These are phyloP conservation scores for Phylloporus sp. DNA, from an alignment of 1,284 basidiomycete genomes.

Conservation along the genomic window DNA sequence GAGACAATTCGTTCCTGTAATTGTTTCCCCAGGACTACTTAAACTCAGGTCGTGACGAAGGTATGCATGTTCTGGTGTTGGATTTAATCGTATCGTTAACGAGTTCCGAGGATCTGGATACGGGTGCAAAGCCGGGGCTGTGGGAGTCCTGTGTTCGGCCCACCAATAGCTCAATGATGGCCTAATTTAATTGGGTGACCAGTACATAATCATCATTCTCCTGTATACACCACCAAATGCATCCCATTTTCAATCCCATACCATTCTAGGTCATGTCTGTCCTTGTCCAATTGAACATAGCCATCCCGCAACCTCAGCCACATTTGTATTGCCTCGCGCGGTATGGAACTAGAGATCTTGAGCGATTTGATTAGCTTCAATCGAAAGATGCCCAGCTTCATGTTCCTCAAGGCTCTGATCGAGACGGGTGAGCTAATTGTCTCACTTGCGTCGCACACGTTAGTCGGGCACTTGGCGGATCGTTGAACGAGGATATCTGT, in stretches of 20 bases:
- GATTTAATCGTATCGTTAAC: constrained; percentile 15
- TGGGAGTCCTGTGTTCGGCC: constrained; percentile 14
- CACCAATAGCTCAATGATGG: constrained; percentile 3
- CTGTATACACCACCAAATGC: constrained; percentile 45
- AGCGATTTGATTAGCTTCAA: constrained; percentile 55
- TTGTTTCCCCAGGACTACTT: neutral
- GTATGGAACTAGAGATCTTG: constrained; percentile 24
- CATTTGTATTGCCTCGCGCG: constrained; percentile 41
- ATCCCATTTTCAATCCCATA: constrained; percentile 70
- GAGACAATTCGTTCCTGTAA: constrained; percentile 10
- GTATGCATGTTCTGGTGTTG: constrained; percentile 16
- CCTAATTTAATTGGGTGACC: neutral
- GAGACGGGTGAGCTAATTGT: constrained; percentile 30
- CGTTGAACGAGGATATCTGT: constrained; percentile 44
- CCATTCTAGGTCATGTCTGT: constrained; percentile 66
- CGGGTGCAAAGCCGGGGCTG: constrained; percentile 7
- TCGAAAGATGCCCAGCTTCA: constrained; percentile 62
- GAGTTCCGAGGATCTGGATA: constrained; percentile 1
- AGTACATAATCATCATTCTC: constrained; percentile 13
- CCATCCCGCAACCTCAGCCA: constrained; percentile 61
- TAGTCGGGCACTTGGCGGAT: constrained; percentile 26
- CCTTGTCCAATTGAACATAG: constrained; percentile 48
- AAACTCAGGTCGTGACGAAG: constrained; percentile 18
- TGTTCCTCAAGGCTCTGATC: constrained; percentile 64
- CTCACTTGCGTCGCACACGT: constrained; percentile 8